These are phyloP conservation scores for Coelastrella sp. DNA, from an alignment of 139 green algal species.

Conservation along the genomic window DNA sequence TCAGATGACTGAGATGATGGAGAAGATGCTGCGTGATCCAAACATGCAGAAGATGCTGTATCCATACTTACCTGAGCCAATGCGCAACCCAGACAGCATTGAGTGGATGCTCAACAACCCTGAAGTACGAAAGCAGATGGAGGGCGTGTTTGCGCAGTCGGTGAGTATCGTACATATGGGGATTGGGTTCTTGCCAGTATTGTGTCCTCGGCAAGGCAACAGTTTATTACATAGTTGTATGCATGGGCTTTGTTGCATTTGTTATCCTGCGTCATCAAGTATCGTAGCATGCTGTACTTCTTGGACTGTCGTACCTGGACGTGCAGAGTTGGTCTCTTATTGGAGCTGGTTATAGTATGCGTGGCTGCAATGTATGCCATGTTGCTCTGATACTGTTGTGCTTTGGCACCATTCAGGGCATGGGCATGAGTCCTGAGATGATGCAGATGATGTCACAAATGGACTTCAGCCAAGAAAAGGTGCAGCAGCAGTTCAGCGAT, in stretches of 20 bases:
- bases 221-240: too few relatives aligned
- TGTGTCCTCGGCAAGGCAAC: neutral
- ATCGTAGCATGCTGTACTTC: too few relatives aligned
- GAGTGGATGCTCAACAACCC: constrained; percentile 91
- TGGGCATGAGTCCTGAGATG: constrained; percentile 69
- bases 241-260: too few relatives aligned
- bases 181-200: neutral
- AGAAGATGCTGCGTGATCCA: constrained; percentile 73
- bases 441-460: constrained; percentile 77
- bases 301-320: too few relatives aligned
- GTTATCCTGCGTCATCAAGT: too few relatives aligned
- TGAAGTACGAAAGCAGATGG: constrained; percentile 77
- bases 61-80: constrained; percentile 89
- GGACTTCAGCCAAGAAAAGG: constrained; percentile 72
- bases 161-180: too few relatives aligned
- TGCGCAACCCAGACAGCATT: constrained; percentile 90
- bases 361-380: neutral
- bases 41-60: constrained; percentile 93
- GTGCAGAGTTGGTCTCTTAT: too few relatives aligned
- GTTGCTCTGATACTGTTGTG: neutral
- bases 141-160: constrained; percentile 57
- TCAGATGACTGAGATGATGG: constrained; percentile 61
- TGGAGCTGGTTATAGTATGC: too few relatives aligned
- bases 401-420: constrained; percentile 33
- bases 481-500: constrained; percentile 80